Evolutionary conservation across 2,329 filamentous ascomycete genomes (phyloP).

Genomic region (Fusarium musae): DNA sequence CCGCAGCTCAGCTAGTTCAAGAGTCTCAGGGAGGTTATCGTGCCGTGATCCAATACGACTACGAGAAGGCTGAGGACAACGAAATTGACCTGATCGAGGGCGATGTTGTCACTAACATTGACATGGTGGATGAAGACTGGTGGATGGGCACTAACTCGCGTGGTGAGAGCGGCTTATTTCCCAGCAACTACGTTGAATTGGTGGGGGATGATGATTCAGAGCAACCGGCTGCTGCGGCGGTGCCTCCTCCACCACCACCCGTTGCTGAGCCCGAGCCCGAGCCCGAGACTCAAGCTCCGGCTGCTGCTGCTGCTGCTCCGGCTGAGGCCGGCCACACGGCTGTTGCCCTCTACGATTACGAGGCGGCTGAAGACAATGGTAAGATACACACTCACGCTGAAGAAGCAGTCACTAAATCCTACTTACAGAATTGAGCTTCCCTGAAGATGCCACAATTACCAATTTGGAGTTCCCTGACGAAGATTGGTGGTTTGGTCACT

Average conservation of each 20-base stretch:
- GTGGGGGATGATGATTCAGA: slow-evolving; percentile 72
- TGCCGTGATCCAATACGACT: slow-evolving; percentile 90
- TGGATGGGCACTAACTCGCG: slow-evolving; percentile 92
- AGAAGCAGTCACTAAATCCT: slow-evolving; percentile 34
- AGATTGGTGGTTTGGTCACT: slow-evolving; percentile 97
- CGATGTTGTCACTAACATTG: slow-evolving; percentile 88
- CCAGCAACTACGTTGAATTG: slow-evolving; percentile 95
- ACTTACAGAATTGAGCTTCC: slow-evolving; percentile 76
- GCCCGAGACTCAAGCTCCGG: slow-evolving; percentile 50
- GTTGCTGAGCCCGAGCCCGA: slow-evolving; percentile 49
- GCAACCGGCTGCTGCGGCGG: slow-evolving; percentile 47
- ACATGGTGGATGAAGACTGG: slow-evolving; percentile 98
- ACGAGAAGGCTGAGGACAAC: slow-evolving; percentile 97
- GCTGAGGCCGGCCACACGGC: slow-evolving; percentile 71
- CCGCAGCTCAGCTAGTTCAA: slow-evolving; percentile 21
- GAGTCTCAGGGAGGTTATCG: slow-evolving; percentile 69
- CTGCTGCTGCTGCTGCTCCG: slow-evolving; percentile 47
- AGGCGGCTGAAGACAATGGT: slow-evolving; percentile 95
- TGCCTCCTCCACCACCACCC: slow-evolving; percentile 43
- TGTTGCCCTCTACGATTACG: slow-evolving; percentile 92
- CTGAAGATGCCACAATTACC: slow-evolving; percentile 85
- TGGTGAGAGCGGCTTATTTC: slow-evolving; percentile 91
- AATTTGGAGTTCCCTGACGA: slow-evolving; percentile 95
- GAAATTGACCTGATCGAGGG: slow-evolving; percentile 92
- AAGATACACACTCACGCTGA: slow-evolving; percentile 42